Base-by-base conservation (phyloP, 495 filamentous ascomycete species). In the Penicillium antarcticum region DNA sequence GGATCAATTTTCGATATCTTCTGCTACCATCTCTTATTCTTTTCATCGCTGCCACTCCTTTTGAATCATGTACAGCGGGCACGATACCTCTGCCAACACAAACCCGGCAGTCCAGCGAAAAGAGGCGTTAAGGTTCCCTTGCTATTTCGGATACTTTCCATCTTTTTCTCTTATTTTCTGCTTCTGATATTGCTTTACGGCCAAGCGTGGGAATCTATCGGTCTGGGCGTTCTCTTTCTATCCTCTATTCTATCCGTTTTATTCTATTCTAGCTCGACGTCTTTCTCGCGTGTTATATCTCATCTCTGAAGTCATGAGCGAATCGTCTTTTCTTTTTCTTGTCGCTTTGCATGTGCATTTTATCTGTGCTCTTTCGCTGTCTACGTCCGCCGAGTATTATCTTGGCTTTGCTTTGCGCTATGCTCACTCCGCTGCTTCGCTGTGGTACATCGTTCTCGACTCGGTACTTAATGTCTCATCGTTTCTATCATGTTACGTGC, bases 11-110 rank as follows among this genome's bases (percentile, higher is more conserved):
- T 23, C 14, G 41, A 51, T 40, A 45, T 48, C 52, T 42, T 59
- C 48, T 57, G 16, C 47, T 38, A 33, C 35, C 36, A 51, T 39
- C 11, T 48, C 45, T 52, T 42, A 57, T 51, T 57, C 29, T 51
- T 42, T 42, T 45, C 41, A 48, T 42, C 11, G 44, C 42, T 53
- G 49, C 48, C 50, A 41, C 42, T 29, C 24, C 7, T 34, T 52
- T 41, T 57, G 53, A 60, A 63, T 49, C 51, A 63, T 51, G 43
- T 56, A 45, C 41, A 50, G 43, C 37, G 45, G 26, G 44, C 47
- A 58, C 66, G 62, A 67, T 66, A 72, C 48, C 56, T 57, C 58
- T 23, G 57, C 29, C 45, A 45, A 41, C 49, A 23, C 40, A 42
- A n/a, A 19, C 36, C 44, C 47, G 50, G 45, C 58, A 63, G 55